Evolutionary conservation across 805 yeast genomes (phyloP), one percentile per base, ranked within the genome.

Genomic region (Yamadazyma phyllophila): DNA sequence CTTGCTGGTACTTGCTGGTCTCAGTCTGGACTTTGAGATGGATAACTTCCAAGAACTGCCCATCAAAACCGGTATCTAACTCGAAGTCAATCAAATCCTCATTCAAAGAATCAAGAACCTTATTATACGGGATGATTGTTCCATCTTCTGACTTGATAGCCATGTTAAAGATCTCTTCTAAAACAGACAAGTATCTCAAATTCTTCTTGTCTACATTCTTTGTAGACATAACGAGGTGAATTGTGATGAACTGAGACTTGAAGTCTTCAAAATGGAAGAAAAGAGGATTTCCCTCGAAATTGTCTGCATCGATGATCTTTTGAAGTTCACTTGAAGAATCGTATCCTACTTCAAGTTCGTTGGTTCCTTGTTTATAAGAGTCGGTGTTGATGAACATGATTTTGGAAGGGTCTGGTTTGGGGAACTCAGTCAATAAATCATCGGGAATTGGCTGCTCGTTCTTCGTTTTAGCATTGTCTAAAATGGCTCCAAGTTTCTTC

Each of bases 391-490:
- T 87, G 57, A 94, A 89, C 6, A 76, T 66, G 40, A 94, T 88
- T 38, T 76, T 77, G 0, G 84, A 70, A 0, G 94, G 90, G 58
- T 89, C 88, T 4, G 96, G 91, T 17, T 78, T 76, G 2, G 78
- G 78, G 63, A 89, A 90, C 20, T 73, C 59, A 2, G 76, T 67
- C 14, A 92, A 61, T 5, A 90, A 66, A 1, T 74, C 74, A 9
- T 78, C 75, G 0, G 98, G 97, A 50, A 94, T 85, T 16, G 86
- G 85, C n/a, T 57, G 67, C 59, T 88, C 86, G 62, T 92, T 92
- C 39, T 71, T 73, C 2, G 61, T 69, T 54, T 81, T 83, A 0
- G 97, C 97, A 0, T 58, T 49, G 20, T 81, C 73, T 34, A 94
- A 68, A 41, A 70, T 68, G 20, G 73, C 61, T 10, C 67, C 78